These are phyloP conservation scores for Phytophthora capsici DNA, from an alignment of 352 stramenopile genomes.

Conservation along the genomic window DNA sequence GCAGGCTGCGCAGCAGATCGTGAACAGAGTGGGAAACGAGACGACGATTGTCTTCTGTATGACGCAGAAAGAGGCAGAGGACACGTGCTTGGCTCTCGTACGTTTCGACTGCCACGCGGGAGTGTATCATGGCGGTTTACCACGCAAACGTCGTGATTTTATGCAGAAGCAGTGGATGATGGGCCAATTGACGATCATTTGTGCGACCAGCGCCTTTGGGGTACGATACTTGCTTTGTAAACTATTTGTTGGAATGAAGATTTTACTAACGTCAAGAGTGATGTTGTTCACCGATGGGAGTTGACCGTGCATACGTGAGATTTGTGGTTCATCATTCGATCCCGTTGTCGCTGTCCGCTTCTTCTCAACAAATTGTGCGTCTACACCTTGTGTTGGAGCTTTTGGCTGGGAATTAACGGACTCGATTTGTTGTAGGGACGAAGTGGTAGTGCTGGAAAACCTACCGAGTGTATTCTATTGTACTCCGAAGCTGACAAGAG, in stretches of 20 bases:
- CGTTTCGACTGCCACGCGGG: conserved; percentile 62
- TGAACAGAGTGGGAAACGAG: no score
- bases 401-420: background rate
- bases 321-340: conserved; percentile 80
- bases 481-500: conserved; percentile 61
- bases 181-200: no score
- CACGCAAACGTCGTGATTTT: conserved; percentile 64
- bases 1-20: no score
- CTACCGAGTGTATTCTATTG: conserved; percentile 59
- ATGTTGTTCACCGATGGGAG: conserved; percentile 66
- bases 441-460: conserved; percentile 64
- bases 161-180: conserved; percentile 84
- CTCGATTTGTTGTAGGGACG: conserved; percentile 48
- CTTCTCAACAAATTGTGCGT: conserved; percentile 83
- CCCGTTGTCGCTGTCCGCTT: no score
- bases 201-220: conserved; percentile 79
- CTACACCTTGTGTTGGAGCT: background rate
- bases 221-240: conserved; percentile 36
- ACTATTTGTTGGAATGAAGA: no score
- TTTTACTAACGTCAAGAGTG: no score
- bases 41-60: no score
- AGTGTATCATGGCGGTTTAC: conserved; percentile 75
- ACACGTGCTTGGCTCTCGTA: no score
- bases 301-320: conserved; percentile 73
- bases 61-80: no score